Base-by-base conservation (phyloP, 352 stramenopile genomes). In the Lagenidium sp. region DNA sequence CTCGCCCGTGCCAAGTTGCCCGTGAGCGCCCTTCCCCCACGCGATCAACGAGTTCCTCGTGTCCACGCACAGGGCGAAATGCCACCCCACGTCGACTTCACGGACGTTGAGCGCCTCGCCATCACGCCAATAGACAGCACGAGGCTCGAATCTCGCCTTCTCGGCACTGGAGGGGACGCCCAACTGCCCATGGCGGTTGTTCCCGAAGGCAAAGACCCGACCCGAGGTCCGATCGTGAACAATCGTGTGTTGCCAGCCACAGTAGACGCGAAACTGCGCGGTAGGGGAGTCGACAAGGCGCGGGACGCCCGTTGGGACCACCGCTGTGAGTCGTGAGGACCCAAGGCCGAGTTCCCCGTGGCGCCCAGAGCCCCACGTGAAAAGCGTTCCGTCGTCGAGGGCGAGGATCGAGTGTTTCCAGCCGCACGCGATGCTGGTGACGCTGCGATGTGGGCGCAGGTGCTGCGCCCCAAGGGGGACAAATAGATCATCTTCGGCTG, bases 391-490 rank as follows among this genome's bases (percentile, higher is more conserved):
- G 25, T 66, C 53, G 34, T 41, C 46, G 12, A 73, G 71, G 6
- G 55, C 57, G 0, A 93, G 36, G 36, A 93, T 55, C 8, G 70
- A 84, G 52, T 93, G 80, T 25, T 93, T 93, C 80, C 80, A 93
- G 4, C 80, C 77, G 53, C 80, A 89, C 0, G 80, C 62, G 31
- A 93, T 41, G 31, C 71, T 85, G 21, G 50, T n/a, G n/a, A n/a
- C n/a, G n/a, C n/a, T n/a, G n/a, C n/a, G n/a, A n/a, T n/a, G n/a
- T n/a, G n/a, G n/a, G n/a, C n/a, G n/a, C n/a, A n/a, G n/a, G n/a
- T n/a, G n/a, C n/a, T n/a, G n/a, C n/a, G n/a, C n/a, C n/a, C n/a
- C n/a, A n/a, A n/a, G n/a, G n/a, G n/a, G n/a, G n/a, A n/a, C n/a
- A n/a, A n/a, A n/a, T n/a, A n/a, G n/a, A n/a, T n/a, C n/a, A n/a